Base-by-base conservation (phyloP, 495 filamentous ascomycete species). In the Tuber microsphaerosporum region DNA sequence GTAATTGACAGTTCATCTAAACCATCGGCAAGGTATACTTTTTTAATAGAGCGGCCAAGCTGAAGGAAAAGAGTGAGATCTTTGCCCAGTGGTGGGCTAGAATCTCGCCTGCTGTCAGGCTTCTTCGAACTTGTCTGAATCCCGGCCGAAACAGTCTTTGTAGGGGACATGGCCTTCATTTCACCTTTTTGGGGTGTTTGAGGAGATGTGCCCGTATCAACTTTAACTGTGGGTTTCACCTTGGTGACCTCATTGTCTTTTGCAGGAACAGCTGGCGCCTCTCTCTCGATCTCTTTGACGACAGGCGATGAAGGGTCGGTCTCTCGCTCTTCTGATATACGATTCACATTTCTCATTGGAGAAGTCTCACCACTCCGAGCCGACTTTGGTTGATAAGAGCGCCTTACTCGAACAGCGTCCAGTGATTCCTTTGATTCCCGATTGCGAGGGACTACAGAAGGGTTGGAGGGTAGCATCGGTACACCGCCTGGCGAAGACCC, bases 31-130 rank as follows among this genome's bases (percentile, higher is more conserved):
- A 99, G 88, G 12, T 97, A 89, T 81, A 94, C 97, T 81, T 98
- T 98, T 85, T 97, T 97, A 75, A 98, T 95, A 81, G 94, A 94
- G 76, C 91, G 94, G 80, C 94, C 97, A 84, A 97, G 97, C 85
- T 99, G 96, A 61, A 99, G 83, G 84, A 98, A 99, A n/a, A 99
- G 86, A 0, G 94, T 97, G 41, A 98, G 86, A 79, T 97, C 93
- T 82, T 97, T 97, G 2, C 91, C 90, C 2, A 91, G 88, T 72
- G 92, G 91, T 1, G 91, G 91, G 48, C 92, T 91, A 51, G 91
- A 90, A 71, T 93, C 92, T 42, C 90, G 87, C 48, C 90, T 74
- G 39, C 70, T 88, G 85, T 73, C 87, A 83, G 31, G 83, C 71
- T 37, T 85, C 83, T 75, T 86, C 37, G 85, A 46, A 85, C 86